Conservation (phyloP, 2,329 filamentous ascomycete genomes). For the Fusarium buharicum region DNA sequence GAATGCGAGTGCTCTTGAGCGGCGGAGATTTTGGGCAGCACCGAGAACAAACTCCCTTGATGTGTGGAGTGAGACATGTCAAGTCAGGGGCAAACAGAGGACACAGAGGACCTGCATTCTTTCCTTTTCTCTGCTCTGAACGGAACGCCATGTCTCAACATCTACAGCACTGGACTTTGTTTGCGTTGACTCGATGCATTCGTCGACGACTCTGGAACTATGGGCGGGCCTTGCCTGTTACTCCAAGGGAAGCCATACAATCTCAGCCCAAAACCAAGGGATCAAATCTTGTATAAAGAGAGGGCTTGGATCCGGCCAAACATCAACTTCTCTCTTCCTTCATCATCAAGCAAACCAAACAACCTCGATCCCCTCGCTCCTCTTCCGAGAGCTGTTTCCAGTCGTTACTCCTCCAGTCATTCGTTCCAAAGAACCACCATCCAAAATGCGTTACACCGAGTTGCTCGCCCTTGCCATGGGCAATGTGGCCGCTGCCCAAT, state of each 20-base stretch:
- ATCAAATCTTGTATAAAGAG: constrained; percentile 46
- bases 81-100: constrained; percentile 21
- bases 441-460: constrained; percentile 48
- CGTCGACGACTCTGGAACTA: constrained; percentile 20
- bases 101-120: constrained; percentile 33
- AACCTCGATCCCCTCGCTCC: constrained; percentile 49
- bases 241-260: constrained; percentile 21
- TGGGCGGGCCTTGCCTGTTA: constrained; percentile 23
- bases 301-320: constrained; percentile 34
- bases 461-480: constrained; percentile 48
- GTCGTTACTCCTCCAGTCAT: constrained; percentile 44
- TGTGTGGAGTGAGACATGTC: constrained; percentile 40
- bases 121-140: constrained; percentile 7
- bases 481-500: constrained; percentile 46
- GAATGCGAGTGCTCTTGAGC: constrained; percentile 4
- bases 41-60: constrained; percentile 6
- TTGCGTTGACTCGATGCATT: constrained; percentile 30
- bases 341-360: constrained; percentile 39
- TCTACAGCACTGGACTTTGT: constrained; percentile 11
- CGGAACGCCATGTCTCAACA: constrained; percentile 43
- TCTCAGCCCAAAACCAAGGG: constrained; percentile 9
- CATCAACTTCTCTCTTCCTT: constrained; percentile 25
- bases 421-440: constrained; percentile 37
- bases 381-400: constrained; percentile 45
- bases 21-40: constrained; percentile 26